Evolutionary conservation across 2,329 filamentous ascomycete genomes (phyloP), one percentile per base, ranked within the genome.

Genomic region (Remersonia thermophila): DNA sequence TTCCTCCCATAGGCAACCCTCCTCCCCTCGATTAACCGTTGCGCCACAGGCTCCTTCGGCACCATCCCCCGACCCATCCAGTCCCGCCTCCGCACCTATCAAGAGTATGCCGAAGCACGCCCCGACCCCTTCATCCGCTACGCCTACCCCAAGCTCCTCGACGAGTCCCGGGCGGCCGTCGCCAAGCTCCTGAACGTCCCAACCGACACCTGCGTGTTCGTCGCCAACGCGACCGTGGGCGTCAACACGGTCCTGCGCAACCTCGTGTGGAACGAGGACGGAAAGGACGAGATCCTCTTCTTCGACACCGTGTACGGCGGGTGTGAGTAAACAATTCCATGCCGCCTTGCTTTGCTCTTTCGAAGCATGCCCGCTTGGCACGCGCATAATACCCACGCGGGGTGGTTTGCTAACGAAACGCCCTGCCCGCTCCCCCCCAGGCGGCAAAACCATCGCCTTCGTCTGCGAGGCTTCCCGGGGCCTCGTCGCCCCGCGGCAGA

Each of bases 221-320:
- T 93, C 1, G 63, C 72, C 39, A 95, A 95, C 54, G 84, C 86
- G 10, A 93, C 84, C 0, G 78, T 72, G 0, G 83, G 74, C 16
- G 59, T 86, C 32, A 89, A 91, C 59, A 83, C 77, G 0, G 73
- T 93, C 4, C 68, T 94, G n/a, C 74, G 80, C 29, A 87, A 81
- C 53, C 57, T 95, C 2, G 51, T 54, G 1, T 93, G 78, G 67
- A 55, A 72, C 27, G 55, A 64, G 0, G 78, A 80, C 42, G 80
- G 86, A 42, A 72, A 74, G 16, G 87, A 95, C 52, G 76, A 80
- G 43, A 81, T 93, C 43, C 50, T 93, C 30, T 80, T 77, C 56
- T 93, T 94, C 53, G 71, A 69, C 27, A 85, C 82, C 28, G 71
- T 86, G 35, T 94, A 94, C 54, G 77, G 77, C 38, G 77, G 75